Evolutionary conservation across 306 rosid species (phyloP).

Genomic region (Citrullus colocynthis): DNA sequence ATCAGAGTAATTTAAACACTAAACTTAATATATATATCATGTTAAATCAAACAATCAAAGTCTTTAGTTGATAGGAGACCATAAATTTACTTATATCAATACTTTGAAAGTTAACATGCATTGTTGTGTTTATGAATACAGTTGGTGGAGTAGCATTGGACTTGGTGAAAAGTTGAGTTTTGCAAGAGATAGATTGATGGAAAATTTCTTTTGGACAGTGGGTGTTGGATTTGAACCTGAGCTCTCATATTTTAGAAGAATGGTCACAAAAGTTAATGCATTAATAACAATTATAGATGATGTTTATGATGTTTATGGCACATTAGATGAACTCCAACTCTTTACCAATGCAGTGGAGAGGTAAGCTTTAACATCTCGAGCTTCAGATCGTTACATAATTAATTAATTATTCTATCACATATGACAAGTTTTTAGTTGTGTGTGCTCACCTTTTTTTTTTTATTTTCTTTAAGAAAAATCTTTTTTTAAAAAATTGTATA

Average conservation of each 20-base stretch:
- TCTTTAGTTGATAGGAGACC: too few species aligned
- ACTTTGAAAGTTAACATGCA: not conserved
- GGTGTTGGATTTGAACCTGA: not conserved
- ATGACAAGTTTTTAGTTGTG: too few species aligned
- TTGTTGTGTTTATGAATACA: not conserved
- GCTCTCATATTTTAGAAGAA: not conserved
- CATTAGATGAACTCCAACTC: not conserved
- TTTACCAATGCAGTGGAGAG: not conserved
- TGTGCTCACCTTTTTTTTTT: too few species aligned
- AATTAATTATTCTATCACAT: too few species aligned
- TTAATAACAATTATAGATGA: not conserved
- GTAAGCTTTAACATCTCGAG: not conserved
- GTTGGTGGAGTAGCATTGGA: not conserved
- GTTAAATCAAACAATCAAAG: too few species aligned
- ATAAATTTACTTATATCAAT: too few species aligned
- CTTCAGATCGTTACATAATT: too few species aligned
- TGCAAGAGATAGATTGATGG: not conserved
- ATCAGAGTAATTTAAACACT: too few species aligned
- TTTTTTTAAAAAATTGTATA: too few species aligned
- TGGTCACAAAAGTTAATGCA: not conserved
- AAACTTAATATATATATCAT: too few species aligned
- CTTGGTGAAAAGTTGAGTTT: not conserved
- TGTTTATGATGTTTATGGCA: not conserved
- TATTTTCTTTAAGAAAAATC: too few species aligned
- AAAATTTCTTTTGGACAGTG: slow-evolving; percentile 9